Base-by-base conservation (phyloP, 2,329 filamentous ascomycete genomes). In the Diaporthe longicolla region DNA sequence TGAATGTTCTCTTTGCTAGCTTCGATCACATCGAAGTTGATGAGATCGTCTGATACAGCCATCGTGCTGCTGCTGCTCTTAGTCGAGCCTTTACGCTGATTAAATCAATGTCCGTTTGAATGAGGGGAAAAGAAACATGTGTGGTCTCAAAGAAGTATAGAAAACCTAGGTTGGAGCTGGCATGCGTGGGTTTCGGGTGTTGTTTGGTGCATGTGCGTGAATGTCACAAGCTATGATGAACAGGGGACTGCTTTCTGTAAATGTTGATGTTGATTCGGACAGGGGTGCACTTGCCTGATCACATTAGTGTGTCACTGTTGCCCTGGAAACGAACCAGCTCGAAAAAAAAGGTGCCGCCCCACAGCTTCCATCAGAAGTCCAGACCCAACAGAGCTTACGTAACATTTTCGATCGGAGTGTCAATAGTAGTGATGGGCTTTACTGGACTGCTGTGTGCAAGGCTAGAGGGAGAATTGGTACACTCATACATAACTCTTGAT, bases 1-100 rank as follows among this genome's bases (percentile, higher is more conserved):
- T 98, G 95, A 73, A 99, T 98, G 84, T 99, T 99, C 85, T 99
- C 97, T 85, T 99, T 99, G 79, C 98, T 95, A 61, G 90, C 91
- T 85, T 99, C 97, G 84, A 99, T 98, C 76, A 98, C 90, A 79
- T 97, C 94, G 85, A 99, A 98, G 85, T 91, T 86, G 81, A 93
- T 90, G 52, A 91, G 83, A 78, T 92, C 89, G 75, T 84, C 83
- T 75, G 85, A 83, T 50, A 79, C 78, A 76, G 86, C 85, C 85
- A 91, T 91, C 79, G 79, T 85, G 77, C 45, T 70, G 68, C 45
- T 61, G 72, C 69, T 69, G 78, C 76, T 73, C 68, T 63, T 24
- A 57, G 58, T 66, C 55, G 69, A 74, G 63, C 72, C 10, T 29
- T 32, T 70, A 65, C 72, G 72, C 74, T 75, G 68, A 58, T 63